Evolutionary conservation across 2,329 filamentous ascomycete species (phyloP).

Genomic region (Phoma sp.): DNA sequence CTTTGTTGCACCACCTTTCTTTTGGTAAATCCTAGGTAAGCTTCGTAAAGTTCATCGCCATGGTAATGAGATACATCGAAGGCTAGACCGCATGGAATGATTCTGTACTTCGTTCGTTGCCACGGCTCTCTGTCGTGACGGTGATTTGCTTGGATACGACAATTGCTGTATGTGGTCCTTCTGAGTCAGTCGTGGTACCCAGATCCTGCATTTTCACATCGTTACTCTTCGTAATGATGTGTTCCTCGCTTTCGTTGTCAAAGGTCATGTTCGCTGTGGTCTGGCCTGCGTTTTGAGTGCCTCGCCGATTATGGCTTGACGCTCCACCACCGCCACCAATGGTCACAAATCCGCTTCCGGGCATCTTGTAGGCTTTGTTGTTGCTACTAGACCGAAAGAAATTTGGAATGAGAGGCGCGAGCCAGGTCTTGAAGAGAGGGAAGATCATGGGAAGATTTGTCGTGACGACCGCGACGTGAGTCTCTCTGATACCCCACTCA

Average conservation of each 20-base stretch:
- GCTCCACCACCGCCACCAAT: slow-evolving; percentile 20
- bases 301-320: slow-evolving; percentile 7
- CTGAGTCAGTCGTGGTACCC: background rate
- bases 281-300: background rate
- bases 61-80: too few relatives aligned
- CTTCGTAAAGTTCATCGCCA: too few relatives aligned
- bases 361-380: slow-evolving; percentile 19
- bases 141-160: slow-evolving; percentile 21
- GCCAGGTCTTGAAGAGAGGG: slow-evolving; percentile 21
- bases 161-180: slow-evolving; percentile 7
- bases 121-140: slow-evolving; percentile 24
- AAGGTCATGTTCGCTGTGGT: slow-evolving; percentile 17
- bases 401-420: slow-evolving; percentile 18
- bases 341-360: slow-evolving; percentile 23
- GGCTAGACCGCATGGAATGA: too few relatives aligned
- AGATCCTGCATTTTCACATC: slow-evolving; percentile 19
- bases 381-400: slow-evolving; percentile 18
- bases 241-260: slow-evolving; percentile 24
- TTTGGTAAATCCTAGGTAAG: too few relatives aligned
- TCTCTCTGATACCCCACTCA: slow-evolving; percentile 55
- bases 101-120: background rate
- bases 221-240: slow-evolving; percentile 8
- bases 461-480: slow-evolving; percentile 55
- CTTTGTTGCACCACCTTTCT: too few relatives aligned
- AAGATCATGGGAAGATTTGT: slow-evolving; percentile 52